These are phyloP conservation scores for Irpex rosettiformis DNA, from an alignment of 1,284 basidiomycete species.

Conservation along the genomic window DNA sequence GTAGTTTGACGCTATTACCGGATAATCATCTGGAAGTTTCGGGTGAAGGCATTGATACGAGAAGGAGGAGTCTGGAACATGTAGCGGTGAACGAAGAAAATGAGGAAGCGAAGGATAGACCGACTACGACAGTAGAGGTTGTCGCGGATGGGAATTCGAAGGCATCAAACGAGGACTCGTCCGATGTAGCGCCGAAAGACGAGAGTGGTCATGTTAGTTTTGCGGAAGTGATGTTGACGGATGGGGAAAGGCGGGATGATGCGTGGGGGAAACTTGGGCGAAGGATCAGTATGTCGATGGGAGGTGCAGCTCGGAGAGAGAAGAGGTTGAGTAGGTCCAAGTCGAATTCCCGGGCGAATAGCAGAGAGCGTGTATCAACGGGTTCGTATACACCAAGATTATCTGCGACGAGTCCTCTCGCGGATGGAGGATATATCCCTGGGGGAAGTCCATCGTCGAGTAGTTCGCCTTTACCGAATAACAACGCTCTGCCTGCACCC, in stretches of 20 bases:
- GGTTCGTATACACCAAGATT: constrained; percentile 7
- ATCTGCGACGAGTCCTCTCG: constrained; percentile 8
- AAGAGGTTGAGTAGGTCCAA: constrained; percentile 27
- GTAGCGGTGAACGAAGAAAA: constrained; percentile 15
- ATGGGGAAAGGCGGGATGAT: constrained; percentile 25
- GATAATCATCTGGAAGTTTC: constrained; percentile 21
- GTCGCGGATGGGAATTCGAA: neutral
- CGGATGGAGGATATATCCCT: neutral
- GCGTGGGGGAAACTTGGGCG: constrained; percentile 59
- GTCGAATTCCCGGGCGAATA: constrained; percentile 19
- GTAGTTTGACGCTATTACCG: constrained; percentile 22
- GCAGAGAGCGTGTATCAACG: constrained; percentile 13
- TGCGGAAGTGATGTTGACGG: constrained; percentile 15
- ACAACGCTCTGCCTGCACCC: too few relatives aligned
- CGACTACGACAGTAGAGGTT: neutral
- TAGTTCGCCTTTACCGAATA: neutral
- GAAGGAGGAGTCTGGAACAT: constrained; percentile 27
- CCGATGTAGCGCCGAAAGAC: constrained; percentile 9
- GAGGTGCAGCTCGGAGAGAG: constrained; percentile 11
- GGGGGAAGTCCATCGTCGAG: neutral
- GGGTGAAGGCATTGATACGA: constrained; percentile 22
- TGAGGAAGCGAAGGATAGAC: constrained; percentile 14
- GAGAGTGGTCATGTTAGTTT: constrained; percentile 18
- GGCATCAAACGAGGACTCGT: neutral
- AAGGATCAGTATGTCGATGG: constrained; percentile 46